Conservation (phyloP, 2,329 filamentous ascomycete species). For the Fusarium napiforme region DNA sequence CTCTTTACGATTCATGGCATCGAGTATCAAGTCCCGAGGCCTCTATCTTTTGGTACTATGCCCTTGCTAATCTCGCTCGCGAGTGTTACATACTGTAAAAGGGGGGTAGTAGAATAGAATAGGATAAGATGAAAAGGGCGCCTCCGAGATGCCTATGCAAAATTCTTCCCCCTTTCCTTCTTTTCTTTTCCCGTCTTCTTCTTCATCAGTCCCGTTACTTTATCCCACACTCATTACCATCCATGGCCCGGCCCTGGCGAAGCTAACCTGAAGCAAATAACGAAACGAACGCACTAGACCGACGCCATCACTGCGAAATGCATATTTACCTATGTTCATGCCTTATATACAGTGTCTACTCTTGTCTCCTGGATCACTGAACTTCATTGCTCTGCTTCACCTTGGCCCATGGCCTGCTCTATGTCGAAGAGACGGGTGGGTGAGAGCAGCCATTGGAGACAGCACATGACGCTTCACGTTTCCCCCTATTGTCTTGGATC, state of each 20-base stretch:
- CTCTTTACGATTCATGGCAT: slow-evolving; percentile 32
- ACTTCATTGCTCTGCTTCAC: slow-evolving; percentile 11
- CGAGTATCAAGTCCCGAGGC: slow-evolving; percentile 30
- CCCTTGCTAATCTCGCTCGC: slow-evolving; percentile 47
- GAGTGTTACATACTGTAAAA: slow-evolving; percentile 44
- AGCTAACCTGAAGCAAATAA: slow-evolving; percentile 17
- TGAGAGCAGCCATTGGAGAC: background rate
- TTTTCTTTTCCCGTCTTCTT: slow-evolving; percentile 12
- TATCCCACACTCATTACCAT: slow-evolving; percentile 37
- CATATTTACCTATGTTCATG: slow-evolving; percentile 32
- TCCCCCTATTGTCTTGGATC: slow-evolving; percentile 45
- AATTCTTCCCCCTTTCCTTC: slow-evolving; percentile 15
- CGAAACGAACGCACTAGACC: slow-evolving; percentile 30
- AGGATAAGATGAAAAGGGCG: slow-evolving; percentile 27
- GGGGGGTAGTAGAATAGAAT: slow-evolving; percentile 34
- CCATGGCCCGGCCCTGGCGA: slow-evolving; percentile 27
- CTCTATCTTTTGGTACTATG: slow-evolving; percentile 41
- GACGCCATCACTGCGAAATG: slow-evolving; percentile 28
- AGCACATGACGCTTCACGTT: slow-evolving; percentile 35
- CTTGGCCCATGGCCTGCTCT: slow-evolving; percentile 8
- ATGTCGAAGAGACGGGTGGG: background rate
- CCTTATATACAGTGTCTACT: slow-evolving; percentile 40
- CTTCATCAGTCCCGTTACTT: slow-evolving; percentile 28
- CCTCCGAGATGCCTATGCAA: slow-evolving; percentile 42
- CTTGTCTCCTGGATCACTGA: slow-evolving; percentile 1